phyloP scores from a whole-genome alignment of 1,284 basidiomycete species.

The Leccinum pachyderme region DNA sequence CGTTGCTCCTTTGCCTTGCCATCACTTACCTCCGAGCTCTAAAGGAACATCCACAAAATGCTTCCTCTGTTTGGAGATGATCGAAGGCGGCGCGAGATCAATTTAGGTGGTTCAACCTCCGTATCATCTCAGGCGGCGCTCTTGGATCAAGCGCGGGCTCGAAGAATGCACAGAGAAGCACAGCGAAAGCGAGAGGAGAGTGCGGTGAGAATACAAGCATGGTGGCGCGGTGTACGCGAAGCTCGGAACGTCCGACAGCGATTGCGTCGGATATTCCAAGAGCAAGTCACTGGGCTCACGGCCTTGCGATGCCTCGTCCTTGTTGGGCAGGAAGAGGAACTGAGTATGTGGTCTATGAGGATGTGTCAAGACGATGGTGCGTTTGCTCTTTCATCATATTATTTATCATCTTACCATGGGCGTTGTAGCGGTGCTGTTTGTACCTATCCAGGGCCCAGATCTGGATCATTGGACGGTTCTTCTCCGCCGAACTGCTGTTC shows the following conservation, averaged over 20 bases:
- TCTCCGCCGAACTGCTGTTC: constrained; percentile 45
- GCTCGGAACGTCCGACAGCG: constrained; percentile 40
- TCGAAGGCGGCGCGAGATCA: constrained; percentile 59
- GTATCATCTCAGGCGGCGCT: constrained; percentile 54
- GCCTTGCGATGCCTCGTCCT: constrained; percentile 62
- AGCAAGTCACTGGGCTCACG: constrained; percentile 49
- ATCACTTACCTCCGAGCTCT: not conserved
- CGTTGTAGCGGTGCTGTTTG: constrained; percentile 41
- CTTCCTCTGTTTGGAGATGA: constrained; percentile 34
- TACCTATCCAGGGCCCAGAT: constrained; percentile 37
- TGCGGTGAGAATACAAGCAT: constrained; percentile 63
- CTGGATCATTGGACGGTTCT: constrained; percentile 56
- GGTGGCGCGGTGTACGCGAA: constrained; percentile 56
- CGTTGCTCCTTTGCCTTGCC: not conserved
- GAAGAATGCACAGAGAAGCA: constrained; percentile 57
- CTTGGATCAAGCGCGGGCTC: constrained; percentile 57
- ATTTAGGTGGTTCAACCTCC: constrained; percentile 66
- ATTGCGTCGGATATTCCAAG: constrained; percentile 35
- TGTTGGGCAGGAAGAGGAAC: constrained; percentile 52
- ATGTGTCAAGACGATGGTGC: constrained; percentile 40
- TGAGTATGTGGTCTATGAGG: constrained; percentile 50
- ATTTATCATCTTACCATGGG: constrained; percentile 7
- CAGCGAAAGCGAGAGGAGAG: constrained; percentile 54
- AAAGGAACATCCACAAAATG: constrained; percentile 11
- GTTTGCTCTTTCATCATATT: constrained; percentile 15